phyloP scores from a whole-genome alignment of 2,329 filamentous ascomycete species.

The Alternaria infectoria region DNA sequence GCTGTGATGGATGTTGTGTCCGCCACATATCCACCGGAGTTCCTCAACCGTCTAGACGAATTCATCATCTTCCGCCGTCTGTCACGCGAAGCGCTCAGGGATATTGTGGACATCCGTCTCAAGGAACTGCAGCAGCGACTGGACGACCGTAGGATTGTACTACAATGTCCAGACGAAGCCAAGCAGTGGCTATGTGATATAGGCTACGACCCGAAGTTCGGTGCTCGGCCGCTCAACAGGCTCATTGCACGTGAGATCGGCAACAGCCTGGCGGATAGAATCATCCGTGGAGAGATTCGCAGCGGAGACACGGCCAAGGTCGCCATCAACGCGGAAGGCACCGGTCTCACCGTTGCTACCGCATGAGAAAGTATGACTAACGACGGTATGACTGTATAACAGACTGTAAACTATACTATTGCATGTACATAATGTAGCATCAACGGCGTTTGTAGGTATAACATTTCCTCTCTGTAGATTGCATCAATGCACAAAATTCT shows the following conservation, averaged over 20 bases:
- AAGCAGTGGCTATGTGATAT: slow-evolving; percentile 86
- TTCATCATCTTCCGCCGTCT: slow-evolving; percentile 96
- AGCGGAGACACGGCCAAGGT: slow-evolving; percentile 77
- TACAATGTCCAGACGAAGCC: slow-evolving; percentile 73
- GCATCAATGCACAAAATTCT: slow-evolving; percentile 9
- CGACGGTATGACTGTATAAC: slow-evolving; percentile 32
- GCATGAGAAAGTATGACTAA: slow-evolving; percentile 19
- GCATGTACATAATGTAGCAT: slow-evolving; percentile 22
- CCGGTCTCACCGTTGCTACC: slow-evolving; percentile 34
- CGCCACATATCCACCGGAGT: slow-evolving; percentile 80
- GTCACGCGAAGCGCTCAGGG: slow-evolving; percentile 76
- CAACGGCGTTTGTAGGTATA: slow-evolving; percentile 13
- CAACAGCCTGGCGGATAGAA: slow-evolving; percentile 86
- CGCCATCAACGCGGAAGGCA: slow-evolving; percentile 63
- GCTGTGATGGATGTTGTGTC: slow-evolving; percentile 90
- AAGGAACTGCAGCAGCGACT: slow-evolving; percentile 82
- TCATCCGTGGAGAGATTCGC: slow-evolving; percentile 84
- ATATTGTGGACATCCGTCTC: slow-evolving; percentile 92
- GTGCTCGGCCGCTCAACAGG: slow-evolving; percentile 87
- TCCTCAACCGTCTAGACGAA: slow-evolving; percentile 94
- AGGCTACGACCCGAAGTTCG: slow-evolving; percentile 91
- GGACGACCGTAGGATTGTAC: slow-evolving; percentile 80
- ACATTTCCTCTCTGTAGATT: slow-evolving; percentile 9
- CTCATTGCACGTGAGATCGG: slow-evolving; percentile 90
- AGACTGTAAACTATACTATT: slow-evolving; percentile 4